A percentile compares a stretch with the other conserved stretches of the same genome.
Conservation (phyloP, 2,329 filamentous ascomycete species). For the Fusarium pininemorale region DNA sequence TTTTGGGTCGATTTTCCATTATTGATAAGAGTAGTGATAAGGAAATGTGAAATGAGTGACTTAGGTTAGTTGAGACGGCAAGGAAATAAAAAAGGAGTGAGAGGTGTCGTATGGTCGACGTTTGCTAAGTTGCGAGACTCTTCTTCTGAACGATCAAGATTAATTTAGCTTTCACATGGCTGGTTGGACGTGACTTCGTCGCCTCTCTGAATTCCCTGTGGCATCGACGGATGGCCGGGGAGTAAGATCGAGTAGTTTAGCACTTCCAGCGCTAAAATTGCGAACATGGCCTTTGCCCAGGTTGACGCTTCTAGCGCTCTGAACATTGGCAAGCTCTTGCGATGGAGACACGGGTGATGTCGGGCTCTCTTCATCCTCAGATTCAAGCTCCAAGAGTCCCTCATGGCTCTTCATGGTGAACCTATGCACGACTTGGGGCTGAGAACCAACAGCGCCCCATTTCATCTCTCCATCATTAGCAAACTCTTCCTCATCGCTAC, state of each 20-base stretch:
- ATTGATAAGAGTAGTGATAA: conserved; percentile 30
- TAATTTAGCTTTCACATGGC: conserved; percentile 29
- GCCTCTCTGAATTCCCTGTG: conserved; percentile 50
- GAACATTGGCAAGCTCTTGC: conserved; percentile 53
- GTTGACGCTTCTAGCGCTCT: conserved; percentile 77
- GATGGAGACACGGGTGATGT: conserved; percentile 43
- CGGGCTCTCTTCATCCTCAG: conserved; percentile 46
- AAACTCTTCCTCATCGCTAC: conserved; percentile 67
- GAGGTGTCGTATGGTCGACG: conserved; percentile 17
- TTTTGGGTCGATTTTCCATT: conserved; percentile 23
- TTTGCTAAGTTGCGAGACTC: conserved; percentile 28
- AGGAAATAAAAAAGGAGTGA: conserved; percentile 42
- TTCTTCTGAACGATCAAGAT: conserved; percentile 32
- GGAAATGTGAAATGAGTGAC: conserved; percentile 48
- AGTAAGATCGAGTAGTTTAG: conserved; percentile 75
- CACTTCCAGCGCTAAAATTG: conserved; percentile 81
- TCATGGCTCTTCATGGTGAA: conserved; percentile 62
- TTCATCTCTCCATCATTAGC: conserved; percentile 55
- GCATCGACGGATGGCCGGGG: conserved; percentile 63
- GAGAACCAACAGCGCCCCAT: conserved; percentile 61
- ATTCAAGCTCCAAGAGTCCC: conserved; percentile 58
- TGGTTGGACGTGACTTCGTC: conserved; percentile 34
- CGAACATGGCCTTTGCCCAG: conserved; percentile 71
- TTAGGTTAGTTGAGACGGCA: conserved; percentile 40
- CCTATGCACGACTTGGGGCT: conserved; percentile 69